phyloP scores from a whole-genome alignment of 2,329 filamentous ascomycete genomes.

The Phialemoniopsis sp. region DNA sequence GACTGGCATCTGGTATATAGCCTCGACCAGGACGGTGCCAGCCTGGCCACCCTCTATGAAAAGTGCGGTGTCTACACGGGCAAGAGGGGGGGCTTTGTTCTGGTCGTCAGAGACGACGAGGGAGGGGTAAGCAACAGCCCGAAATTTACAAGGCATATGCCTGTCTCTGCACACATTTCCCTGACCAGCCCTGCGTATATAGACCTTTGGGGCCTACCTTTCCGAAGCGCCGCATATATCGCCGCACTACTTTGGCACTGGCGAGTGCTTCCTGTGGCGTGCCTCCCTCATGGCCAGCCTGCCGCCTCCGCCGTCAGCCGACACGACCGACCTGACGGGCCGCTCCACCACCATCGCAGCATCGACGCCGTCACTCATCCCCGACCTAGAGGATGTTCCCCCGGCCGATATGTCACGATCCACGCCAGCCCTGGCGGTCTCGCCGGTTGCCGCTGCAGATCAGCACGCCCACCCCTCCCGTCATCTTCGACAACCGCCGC shows the following conservation, averaged over 20 bases:
- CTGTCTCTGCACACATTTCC: not conserved
- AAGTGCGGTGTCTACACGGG: constrained; percentile 65
- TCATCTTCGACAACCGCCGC: too few species aligned
- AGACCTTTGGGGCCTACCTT: constrained; percentile 90
- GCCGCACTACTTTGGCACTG: constrained; percentile 88
- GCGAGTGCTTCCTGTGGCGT: constrained; percentile 92
- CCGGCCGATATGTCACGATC: constrained; percentile 22
- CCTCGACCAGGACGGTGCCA: constrained; percentile 87
- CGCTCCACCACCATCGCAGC: constrained; percentile 37
- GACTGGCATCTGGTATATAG: constrained; percentile 86
- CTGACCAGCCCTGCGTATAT: not conserved
- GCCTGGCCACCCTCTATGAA: constrained; percentile 80
- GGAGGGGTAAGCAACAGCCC: constrained; percentile 73
- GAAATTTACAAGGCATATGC: too few species aligned
- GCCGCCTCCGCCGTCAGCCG: constrained; percentile 63
- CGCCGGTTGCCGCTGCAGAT: not conserved
- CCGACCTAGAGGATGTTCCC: constrained; percentile 4
- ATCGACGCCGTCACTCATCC: constrained; percentile 11
- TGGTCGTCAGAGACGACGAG: constrained; percentile 76
- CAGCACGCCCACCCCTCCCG: too few species aligned
- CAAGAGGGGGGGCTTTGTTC: constrained; percentile 78
- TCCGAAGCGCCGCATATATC: constrained; percentile 81
- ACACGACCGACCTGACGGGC: constrained; percentile 38
- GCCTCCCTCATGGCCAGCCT: constrained; percentile 63
- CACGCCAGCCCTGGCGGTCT: constrained; percentile 11